A percentile compares a stretch with the other conserved stretches of the same genome.
Conservation (phyloP, 805 yeast species). For the Yarrowia yakushimensis region DNA sequence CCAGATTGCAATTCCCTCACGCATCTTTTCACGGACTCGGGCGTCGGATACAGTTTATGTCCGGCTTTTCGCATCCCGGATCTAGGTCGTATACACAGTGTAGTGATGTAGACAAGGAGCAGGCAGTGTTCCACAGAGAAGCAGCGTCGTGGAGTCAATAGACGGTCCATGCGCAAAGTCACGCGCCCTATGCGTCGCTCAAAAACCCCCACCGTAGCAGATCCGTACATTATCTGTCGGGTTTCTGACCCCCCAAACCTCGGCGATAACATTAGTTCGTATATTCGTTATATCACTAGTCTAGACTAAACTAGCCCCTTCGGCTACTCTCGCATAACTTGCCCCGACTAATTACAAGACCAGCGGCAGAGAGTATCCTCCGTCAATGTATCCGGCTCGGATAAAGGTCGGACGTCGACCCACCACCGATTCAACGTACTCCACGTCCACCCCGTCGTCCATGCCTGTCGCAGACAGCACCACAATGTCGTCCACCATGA, state of each 20-base stretch:
- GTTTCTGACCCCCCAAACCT: background rate
- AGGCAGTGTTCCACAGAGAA: background rate
- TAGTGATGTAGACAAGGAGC: background rate
- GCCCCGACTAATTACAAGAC: constrained; percentile 15
- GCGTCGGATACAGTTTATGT: constrained; percentile 8
- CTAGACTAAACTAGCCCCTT: constrained; percentile 9
- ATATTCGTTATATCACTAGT: background rate
- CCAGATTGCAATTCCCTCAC: constrained; percentile 18
- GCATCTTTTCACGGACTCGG: background rate
- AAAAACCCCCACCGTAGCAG: too few species aligned
- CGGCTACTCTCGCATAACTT: constrained; percentile 17
- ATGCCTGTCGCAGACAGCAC: background rate
- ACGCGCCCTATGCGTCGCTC: background rate
- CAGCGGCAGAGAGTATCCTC: constrained; percentile 20
- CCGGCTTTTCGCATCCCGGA: background rate
- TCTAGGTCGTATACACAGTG: background rate
- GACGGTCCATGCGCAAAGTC: background rate
- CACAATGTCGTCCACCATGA: constrained; percentile 18
- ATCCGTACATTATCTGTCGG: background rate
- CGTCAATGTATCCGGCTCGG: constrained; percentile 6
- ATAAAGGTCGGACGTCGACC: constrained; percentile 6
- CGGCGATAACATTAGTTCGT: constrained; percentile 4
- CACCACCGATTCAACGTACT: background rate
- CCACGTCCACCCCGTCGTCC: constrained; percentile 18
- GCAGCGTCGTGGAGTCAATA: background rate